Conservation (phyloP, 345 rosid genomes). For the Eutrema heterophyllum region DNA sequence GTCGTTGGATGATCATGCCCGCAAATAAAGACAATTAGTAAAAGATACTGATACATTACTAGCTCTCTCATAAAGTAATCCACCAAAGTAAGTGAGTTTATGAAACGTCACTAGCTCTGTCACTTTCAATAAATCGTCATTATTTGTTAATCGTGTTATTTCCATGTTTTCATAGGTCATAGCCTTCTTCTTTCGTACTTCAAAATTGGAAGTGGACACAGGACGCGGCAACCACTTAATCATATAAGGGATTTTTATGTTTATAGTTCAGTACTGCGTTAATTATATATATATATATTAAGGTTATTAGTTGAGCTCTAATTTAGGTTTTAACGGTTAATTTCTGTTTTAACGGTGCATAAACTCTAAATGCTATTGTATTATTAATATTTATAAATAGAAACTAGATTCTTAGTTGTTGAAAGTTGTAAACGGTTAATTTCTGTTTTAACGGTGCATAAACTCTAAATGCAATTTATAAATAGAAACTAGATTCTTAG, state of each 20-base stretch:
- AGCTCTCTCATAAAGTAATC: background rate
- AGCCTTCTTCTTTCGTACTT: background rate
- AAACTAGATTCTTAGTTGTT: too few relatives aligned
- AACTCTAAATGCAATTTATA: too few relatives aligned
- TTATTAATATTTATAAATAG: too few relatives aligned
- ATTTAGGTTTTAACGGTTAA: background rate
- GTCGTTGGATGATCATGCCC: background rate
- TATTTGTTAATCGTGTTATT: background rate
- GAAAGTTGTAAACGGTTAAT: too few relatives aligned
- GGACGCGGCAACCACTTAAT: constrained; percentile 1
- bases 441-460: too few relatives aligned
- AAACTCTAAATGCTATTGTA: too few relatives aligned
- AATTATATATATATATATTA: background rate
- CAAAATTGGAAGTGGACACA: constrained; percentile 7
- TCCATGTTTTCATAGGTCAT: background rate
- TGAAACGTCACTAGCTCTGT: constrained; percentile 9
- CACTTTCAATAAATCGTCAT: background rate
- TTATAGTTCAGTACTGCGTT: background rate
- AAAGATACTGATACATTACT: background rate
- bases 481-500: too few relatives aligned
- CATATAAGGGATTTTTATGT: background rate
- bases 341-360: too few relatives aligned
- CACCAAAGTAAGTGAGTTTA: background rate
- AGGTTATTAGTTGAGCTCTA: background rate
- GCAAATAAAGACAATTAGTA: background rate